Conservation (phyloP, 495 filamentous ascomycete species). For the Penicillium argentinense region DNA sequence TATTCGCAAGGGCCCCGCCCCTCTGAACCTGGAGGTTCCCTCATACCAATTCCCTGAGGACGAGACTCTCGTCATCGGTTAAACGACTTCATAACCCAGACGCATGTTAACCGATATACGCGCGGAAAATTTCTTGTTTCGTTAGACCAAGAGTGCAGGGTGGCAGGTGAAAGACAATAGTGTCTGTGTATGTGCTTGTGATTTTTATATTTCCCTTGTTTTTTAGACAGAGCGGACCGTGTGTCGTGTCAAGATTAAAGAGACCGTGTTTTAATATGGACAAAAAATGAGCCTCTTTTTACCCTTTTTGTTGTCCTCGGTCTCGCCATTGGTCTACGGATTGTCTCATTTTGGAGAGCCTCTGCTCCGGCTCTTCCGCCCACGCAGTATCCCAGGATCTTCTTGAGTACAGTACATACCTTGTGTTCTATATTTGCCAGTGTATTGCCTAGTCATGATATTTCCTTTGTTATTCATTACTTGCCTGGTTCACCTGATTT, state of each 20-base stretch:
- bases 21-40: constrained; percentile 95
- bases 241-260: constrained; percentile 47
- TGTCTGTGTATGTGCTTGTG: constrained; percentile 34
- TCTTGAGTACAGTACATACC: constrained; percentile 28
- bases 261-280: constrained; percentile 51
- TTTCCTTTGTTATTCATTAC: constrained; percentile 27
- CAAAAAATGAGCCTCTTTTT: constrained; percentile 41
- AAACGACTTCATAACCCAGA: constrained; percentile 21
- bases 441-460: constrained; percentile 36
- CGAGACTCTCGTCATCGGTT: constrained; percentile 78
- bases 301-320: constrained; percentile 23
- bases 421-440: constrained; percentile 32
- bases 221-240: constrained; percentile 45
- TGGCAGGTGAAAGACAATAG: constrained; percentile 1
- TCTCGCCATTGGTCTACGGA: constrained; percentile 19
- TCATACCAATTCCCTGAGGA: constrained; percentile 84
- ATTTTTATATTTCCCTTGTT: constrained; percentile 12
- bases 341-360: constrained; percentile 9
- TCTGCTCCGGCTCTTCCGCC: constrained; percentile 1
- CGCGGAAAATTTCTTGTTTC: constrained; percentile 13
- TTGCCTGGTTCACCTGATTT: too few relatives aligned
- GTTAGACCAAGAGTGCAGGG: constrained; percentile 21
- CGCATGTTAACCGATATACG: not conserved
- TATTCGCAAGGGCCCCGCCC: constrained; percentile 92
- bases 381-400: constrained; percentile 15